Base-by-base conservation (phyloP, 2,329 filamentous ascomycete genomes). In the Epichloe hybrida region DNA sequence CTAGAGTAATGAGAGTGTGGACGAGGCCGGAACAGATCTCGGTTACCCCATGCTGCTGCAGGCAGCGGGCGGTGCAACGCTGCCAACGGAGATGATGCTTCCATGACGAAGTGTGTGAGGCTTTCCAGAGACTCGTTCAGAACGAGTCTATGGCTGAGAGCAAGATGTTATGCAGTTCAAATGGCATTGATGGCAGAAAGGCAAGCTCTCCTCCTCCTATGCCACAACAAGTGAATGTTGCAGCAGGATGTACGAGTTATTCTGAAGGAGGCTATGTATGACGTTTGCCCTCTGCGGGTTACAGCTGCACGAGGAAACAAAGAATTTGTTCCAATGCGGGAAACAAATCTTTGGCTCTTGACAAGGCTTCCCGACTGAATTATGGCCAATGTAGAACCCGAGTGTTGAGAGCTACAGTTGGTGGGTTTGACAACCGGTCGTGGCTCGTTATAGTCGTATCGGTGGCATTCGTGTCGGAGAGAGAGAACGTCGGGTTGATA, bases 81-180 rank as follows among this genome's bases (percentile, higher is more conserved):
- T 68, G 91, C 91, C 64, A 97, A 72, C 45, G 93, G 93, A 61
- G 93, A 97, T 43, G 91, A 96, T 57, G 86, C 84, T 71, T 95
- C 89, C 88, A 97, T 96, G 63, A 47, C 72, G 59, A 57, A 42
- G 42, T 36, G 31, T 46, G 21, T 23, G 46, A 41, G 35, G 52
- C 21, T 43, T 20, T 38, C 39, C 49, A 50, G 27, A 50, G 36
- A 47, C 51, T 53, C 43, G 48, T 43, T 46, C 47, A 36, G 23
- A 38, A 43, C 37, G 51, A 50, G 48, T 39, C 41, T 49, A 35
- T 34, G 21, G 42, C 13, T 48, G 42, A 9, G 34, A 46, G 46
- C 23, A 46, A 38, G 13, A 27, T n/a, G 9, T 12, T 27, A 17
- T 43, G 11, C 20, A 44, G 13, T 36, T 27, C 35, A 31, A 37